phyloP scores from a whole-genome alignment of 2,329 filamentous ascomycete species.

The Nemania bipapillata region DNA sequence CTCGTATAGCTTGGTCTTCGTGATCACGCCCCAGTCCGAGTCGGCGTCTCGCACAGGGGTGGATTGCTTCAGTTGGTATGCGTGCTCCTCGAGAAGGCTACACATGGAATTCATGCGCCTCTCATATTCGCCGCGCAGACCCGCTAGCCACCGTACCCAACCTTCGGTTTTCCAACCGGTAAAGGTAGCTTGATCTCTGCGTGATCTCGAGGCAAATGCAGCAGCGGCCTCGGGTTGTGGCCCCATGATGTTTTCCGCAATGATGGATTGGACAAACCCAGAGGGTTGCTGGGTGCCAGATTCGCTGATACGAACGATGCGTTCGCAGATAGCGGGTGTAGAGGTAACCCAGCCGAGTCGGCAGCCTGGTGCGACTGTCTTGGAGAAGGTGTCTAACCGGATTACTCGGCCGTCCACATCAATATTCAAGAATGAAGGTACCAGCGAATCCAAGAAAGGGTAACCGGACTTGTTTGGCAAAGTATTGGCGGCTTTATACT shows the following conservation, averaged over 20 bases:
- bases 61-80: constrained; percentile 72
- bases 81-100: constrained; percentile 73
- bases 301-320: constrained; percentile 78
- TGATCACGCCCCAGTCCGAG: constrained; percentile 78
- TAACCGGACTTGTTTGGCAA: constrained; percentile 68
- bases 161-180: constrained; percentile 80
- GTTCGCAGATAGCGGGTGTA: constrained; percentile 80
- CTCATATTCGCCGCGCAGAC: constrained; percentile 85
- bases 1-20: constrained; percentile 77
- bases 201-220: constrained; percentile 58
- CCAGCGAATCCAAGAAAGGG: constrained; percentile 82
- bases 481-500: constrained; percentile 48
- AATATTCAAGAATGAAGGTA: constrained; percentile 82
- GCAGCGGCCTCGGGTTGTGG: constrained; percentile 65
- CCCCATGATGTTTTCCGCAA: constrained; percentile 80
- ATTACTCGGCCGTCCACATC: constrained; percentile 89
- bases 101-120: constrained; percentile 85
- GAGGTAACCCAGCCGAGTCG: constrained; percentile 91
- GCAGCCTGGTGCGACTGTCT: constrained; percentile 89
- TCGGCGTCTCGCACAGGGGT: constrained; percentile 58
- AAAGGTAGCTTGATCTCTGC: constrained; percentile 61
- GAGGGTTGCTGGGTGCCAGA: constrained; percentile 83
- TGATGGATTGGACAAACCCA: constrained; percentile 86
- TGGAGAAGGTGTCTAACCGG: constrained; percentile 91
- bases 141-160: constrained; percentile 91